These are phyloP conservation scores for Erythrobasidium hasegawianum DNA, from an alignment of 1,284 basidiomycete species.

Conservation along the genomic window DNA sequence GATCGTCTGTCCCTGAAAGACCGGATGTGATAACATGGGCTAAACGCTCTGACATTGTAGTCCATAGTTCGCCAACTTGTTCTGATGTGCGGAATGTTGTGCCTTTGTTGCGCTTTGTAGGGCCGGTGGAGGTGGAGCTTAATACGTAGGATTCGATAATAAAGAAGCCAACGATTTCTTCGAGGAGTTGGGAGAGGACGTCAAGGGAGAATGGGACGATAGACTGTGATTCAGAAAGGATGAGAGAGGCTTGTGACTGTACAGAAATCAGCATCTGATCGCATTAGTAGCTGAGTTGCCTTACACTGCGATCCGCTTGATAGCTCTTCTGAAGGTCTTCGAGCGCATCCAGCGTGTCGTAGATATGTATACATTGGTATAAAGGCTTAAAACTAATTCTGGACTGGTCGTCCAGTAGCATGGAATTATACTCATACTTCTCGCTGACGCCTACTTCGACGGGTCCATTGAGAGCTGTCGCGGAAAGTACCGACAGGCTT, in stretches of 20 bases:
- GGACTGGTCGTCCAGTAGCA: conserved; percentile 85
- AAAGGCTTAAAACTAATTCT: conserved; percentile 90
- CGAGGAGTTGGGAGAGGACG: conserved; percentile 59
- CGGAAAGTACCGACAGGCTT: conserved; percentile 54
- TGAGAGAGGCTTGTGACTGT: conserved; percentile 92
- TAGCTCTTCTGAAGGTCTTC: conserved; percentile 87
- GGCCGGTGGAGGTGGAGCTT: conserved; percentile 63
- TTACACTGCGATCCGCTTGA: conserved; percentile 87
- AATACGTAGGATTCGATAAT: conserved; percentile 93
- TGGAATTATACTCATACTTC: conserved; percentile 67
- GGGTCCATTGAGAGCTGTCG: conserved; percentile 85
- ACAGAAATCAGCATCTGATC: conserved; percentile 5
- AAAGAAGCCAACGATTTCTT: conserved; percentile 98
- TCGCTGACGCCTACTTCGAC: conserved; percentile 92
- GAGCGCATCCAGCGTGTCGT: conserved; percentile 81
- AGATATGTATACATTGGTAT: conserved; percentile 96
- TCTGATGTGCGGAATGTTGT: conserved; percentile 70
- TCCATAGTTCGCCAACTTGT: conserved; percentile 96
- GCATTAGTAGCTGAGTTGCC: conserved; percentile 37
- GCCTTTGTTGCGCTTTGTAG: conserved; percentile 47
- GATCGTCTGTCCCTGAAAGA: conserved; percentile 70
- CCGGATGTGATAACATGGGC: conserved; percentile 70
- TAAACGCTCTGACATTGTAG: conserved; percentile 74
- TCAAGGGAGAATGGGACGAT: conserved; percentile 54
- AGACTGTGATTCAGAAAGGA: conserved; percentile 67